Evolutionary conservation across 768 basidiomycete species (phyloP).

Genomic region (Russula lepida): DNA sequence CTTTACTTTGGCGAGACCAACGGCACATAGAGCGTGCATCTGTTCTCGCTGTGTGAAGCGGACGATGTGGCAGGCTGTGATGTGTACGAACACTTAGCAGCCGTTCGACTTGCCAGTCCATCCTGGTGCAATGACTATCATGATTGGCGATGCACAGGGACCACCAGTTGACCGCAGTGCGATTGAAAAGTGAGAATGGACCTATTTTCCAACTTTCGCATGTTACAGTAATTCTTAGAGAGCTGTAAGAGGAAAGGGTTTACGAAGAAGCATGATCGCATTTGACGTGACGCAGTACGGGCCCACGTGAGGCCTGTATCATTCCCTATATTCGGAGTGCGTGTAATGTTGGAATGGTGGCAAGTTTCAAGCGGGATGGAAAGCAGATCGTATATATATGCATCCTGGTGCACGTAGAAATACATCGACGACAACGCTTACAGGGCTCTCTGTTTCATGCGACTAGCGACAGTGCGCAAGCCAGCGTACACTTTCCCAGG

Average conservation of each 20-base stretch:
- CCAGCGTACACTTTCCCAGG: slow-evolving; percentile 93
- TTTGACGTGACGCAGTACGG: background rate
- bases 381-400: background rate
- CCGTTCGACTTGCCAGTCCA: slow-evolving; percentile 64
- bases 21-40: slow-evolving; percentile 64
- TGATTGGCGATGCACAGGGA: slow-evolving; percentile 58
- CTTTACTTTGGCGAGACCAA: slow-evolving; percentile 70
- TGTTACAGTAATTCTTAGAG: slow-evolving; percentile 11
- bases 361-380: too few species aligned
- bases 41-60: slow-evolving; percentile 58
- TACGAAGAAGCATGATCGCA: background rate
- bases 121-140: slow-evolving; percentile 68
- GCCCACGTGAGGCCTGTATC: background rate
- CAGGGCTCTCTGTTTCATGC: slow-evolving; percentile 88
- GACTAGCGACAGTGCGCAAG: slow-evolving; percentile 80
- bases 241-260: background rate
- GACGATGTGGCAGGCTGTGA: slow-evolving; percentile 42
- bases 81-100: slow-evolving; percentile 56
- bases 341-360: background rate
- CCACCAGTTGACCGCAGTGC: slow-evolving; percentile 55
- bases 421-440: slow-evolving; percentile 28
- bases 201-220: background rate
- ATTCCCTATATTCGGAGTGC: background rate
- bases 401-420: background rate
- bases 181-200: slow-evolving; percentile 43